Evolutionary conservation across 805 yeast genomes (phyloP).

Genomic region (Cyberlindnera americana): DNA sequence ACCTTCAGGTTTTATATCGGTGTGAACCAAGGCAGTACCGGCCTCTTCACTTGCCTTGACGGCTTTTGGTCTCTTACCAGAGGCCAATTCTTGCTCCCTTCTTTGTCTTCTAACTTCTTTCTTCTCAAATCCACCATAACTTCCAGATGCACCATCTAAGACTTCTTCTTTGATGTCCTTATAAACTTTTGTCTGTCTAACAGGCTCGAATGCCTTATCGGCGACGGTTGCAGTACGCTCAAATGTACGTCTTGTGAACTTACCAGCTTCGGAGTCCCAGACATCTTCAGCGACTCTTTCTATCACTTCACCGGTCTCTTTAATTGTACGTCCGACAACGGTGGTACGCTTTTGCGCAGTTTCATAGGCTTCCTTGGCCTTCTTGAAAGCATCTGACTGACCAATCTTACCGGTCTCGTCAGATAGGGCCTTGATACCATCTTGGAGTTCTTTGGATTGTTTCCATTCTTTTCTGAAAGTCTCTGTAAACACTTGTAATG

Average conservation of each 20-base stretch:
- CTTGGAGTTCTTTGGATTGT: slow-evolving; percentile 84
- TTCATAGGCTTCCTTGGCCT: slow-evolving; percentile 89
- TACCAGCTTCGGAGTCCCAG: slow-evolving; percentile 94
- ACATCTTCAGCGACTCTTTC: slow-evolving; percentile 88
- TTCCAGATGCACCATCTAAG: slow-evolving; percentile 84
- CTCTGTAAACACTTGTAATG: slow-evolving; percentile 88
- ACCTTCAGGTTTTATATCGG: slow-evolving; percentile 73
- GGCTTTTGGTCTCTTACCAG: slow-evolving; percentile 60
- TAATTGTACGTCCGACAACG: slow-evolving; percentile 68
- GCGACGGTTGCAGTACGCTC: slow-evolving; percentile 76
- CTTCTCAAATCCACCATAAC: slow-evolving; percentile 89
- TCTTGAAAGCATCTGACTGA: slow-evolving; percentile 89
- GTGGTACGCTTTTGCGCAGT: slow-evolving; percentile 72
- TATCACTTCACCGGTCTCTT: slow-evolving; percentile 89
- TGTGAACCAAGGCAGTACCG: slow-evolving; percentile 77
- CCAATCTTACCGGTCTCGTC: slow-evolving; percentile 94
- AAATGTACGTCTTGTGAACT: slow-evolving; percentile 84
- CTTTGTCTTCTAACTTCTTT: slow-evolving; percentile 77
- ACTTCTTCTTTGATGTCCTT: slow-evolving; percentile 85
- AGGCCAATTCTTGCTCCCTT: slow-evolving; percentile 58
- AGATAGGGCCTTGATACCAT: slow-evolving; percentile 88
- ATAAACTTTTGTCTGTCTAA: slow-evolving; percentile 83
- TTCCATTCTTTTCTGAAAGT: slow-evolving; percentile 90
- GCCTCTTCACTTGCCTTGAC: slow-evolving; percentile 79
- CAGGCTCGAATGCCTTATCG: slow-evolving; percentile 90